Percentiles rank a stretch among this genome's conserved stretches.
phyloP scores from a whole-genome alignment of 768 basidiomycete genomes.

The Tylopilus rubrobrunneus region DNA sequence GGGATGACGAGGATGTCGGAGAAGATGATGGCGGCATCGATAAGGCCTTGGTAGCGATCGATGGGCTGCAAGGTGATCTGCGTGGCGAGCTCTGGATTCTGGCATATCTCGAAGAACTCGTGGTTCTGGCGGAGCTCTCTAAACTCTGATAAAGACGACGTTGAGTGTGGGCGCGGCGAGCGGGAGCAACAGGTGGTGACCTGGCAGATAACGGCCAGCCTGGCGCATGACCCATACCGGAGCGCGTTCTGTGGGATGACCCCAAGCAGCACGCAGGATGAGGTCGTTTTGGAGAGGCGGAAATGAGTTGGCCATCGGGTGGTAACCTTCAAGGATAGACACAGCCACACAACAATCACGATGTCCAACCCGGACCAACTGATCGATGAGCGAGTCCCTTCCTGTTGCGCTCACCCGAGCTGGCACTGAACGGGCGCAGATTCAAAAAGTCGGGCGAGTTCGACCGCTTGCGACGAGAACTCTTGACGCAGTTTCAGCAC shows the following conservation, averaged over 20 bases:
- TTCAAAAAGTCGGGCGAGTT: conserved; percentile 82
- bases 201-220: conserved; percentile 93
- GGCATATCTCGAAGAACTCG: conserved; percentile 94
- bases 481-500: conserved; percentile 57
- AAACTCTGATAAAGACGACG: conserved; percentile 59
- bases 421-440: conserved; percentile 33
- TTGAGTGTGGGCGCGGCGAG: not conserved
- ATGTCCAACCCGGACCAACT: conserved; percentile 58
- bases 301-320: conserved; percentile 42
- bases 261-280: conserved; percentile 81
- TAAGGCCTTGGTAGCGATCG: conserved; percentile 74
- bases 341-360: conserved; percentile 36
- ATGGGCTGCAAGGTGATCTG: conserved; percentile 94
- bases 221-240: conserved; percentile 99
- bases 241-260: conserved; percentile 85
- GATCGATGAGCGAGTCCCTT: conserved; percentile 53
- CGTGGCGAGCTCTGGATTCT: conserved; percentile 83
- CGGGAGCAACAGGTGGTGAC: conserved; percentile 35
- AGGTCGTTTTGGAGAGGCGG: conserved; percentile 85
- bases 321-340: not conserved
- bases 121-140: conserved; percentile 79
- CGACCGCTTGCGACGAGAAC: conserved; percentile 63
- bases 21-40: conserved; percentile 98
- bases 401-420: not conserved
- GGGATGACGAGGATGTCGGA: conserved; percentile 97